phyloP scores from a whole-genome alignment of 2,329 filamentous ascomycete species.

The Exophiala spinifera region DNA sequence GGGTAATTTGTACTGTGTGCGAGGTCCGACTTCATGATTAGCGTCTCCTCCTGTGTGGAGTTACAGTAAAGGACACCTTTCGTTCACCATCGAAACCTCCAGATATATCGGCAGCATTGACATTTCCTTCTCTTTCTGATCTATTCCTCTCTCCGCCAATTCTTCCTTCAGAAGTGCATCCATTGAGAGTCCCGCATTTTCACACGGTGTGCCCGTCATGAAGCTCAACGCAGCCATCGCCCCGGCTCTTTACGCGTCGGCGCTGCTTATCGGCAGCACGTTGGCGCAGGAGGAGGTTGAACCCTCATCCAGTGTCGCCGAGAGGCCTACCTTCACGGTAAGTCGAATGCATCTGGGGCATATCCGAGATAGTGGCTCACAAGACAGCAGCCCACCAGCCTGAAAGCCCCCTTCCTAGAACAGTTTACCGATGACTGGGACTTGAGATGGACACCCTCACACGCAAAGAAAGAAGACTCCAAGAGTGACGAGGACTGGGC shows the following conservation, averaged over 20 bases:
- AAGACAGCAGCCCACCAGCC: slow-evolving; percentile 67
- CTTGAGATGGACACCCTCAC: slow-evolving; percentile 84
- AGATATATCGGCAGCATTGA: slow-evolving; percentile 15
- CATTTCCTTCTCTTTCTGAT: slow-evolving; percentile 22
- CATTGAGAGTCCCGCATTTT: not conserved
- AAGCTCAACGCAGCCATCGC: slow-evolving; percentile 78
- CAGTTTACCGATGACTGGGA: slow-evolving; percentile 99
- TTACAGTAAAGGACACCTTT: slow-evolving; percentile 27
- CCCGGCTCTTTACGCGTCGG: slow-evolving; percentile 65
- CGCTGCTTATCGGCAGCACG: slow-evolving; percentile 64
- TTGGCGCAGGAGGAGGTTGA: slow-evolving; percentile 61
- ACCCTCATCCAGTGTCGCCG: slow-evolving; percentile 52
- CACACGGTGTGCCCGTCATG: slow-evolving; percentile 56
- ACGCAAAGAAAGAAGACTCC: slow-evolving; percentile 92
- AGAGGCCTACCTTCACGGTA: slow-evolving; percentile 84
- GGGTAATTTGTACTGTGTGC: not conserved
- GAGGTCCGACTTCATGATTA: not conserved
- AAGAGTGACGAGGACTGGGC: slow-evolving; percentile 87
- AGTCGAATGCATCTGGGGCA: slow-evolving; percentile 39
- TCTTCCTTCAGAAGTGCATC: not conserved
- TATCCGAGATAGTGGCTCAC: not conserved
- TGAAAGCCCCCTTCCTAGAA: slow-evolving; percentile 95
- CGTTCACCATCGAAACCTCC: slow-evolving; percentile 11
- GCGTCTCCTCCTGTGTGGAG: slow-evolving; percentile 15
- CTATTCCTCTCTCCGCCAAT: slow-evolving; percentile 21